Evolutionary conservation across 257 asterid species (phyloP).

Genomic region (Eucommia ulmoides): DNA sequence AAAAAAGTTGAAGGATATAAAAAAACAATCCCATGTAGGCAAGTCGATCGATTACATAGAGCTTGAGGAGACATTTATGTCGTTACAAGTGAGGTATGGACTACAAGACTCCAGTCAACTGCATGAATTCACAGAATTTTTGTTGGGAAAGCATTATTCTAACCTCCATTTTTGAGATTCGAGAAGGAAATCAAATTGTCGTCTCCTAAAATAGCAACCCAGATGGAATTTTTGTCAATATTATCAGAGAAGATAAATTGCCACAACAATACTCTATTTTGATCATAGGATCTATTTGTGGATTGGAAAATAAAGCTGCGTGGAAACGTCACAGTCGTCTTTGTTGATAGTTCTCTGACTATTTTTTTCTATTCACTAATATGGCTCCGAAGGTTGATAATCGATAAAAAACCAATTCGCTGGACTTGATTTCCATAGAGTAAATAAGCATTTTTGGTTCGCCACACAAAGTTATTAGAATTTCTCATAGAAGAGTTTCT

Average conservation of each 20-base stretch:
- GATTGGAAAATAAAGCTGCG: constrained; percentile 41
- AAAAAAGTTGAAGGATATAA: no score
- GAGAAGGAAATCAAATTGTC: constrained; percentile 50
- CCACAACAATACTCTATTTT: constrained; percentile 34
- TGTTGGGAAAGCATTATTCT: constrained; percentile 22
- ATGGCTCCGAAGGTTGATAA: constrained; percentile 50
- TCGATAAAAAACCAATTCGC: constrained; percentile 58
- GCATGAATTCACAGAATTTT: constrained; percentile 65
- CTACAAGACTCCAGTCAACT: constrained; percentile 75
- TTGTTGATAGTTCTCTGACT: constrained; percentile 48
- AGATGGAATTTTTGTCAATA: constrained; percentile 31
- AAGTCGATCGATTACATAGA: constrained; percentile 28
- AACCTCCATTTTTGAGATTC: constrained; percentile 31
- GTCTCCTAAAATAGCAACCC: constrained; percentile 55
- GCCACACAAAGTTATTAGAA: constrained; percentile 47
- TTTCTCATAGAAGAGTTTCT: constrained; percentile 44
- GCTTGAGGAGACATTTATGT: constrained; percentile 49
- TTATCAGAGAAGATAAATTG: constrained; percentile 51
- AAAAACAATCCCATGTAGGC: constrained; percentile 31
- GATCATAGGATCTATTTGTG: constrained; percentile 73
- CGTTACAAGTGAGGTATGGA: constrained; percentile 43
- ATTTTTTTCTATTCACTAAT: constrained; percentile 66
- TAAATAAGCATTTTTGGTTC: constrained; percentile 51
- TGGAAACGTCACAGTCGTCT: constrained; percentile 26
- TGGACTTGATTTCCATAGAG: constrained; percentile 61